Base-by-base conservation (phyloP, 192 early-diverging fungal species). In the Chytriomyces sp. region DNA sequence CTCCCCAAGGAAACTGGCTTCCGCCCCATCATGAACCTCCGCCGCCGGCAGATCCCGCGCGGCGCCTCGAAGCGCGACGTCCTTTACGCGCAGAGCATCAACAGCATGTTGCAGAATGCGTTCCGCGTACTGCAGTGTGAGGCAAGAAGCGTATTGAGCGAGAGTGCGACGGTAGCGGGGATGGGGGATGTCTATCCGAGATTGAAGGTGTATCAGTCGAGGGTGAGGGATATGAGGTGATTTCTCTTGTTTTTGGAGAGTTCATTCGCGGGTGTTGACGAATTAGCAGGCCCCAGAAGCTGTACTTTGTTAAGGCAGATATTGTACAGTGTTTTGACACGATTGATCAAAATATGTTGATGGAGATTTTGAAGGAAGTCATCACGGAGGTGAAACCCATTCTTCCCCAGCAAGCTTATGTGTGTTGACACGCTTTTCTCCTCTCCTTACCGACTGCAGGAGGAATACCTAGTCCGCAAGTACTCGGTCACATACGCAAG, bases 251-350 rank as follows among this genome's bases (percentile, higher is more conserved):
- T 56, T 44, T 67, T 52, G 8, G 58, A 22, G 19, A 39, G 33
- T 55, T 56, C 54, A 41, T 41, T n/a, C 75, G 6, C 52, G 56
- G 17, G 6, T 17, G 22, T 32, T 5, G 17, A 58, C 14, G 12
- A 12, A 32, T 49, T 44, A 5, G 41, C 56, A 8, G 73, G n/a
- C 55, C 56, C 14, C 25, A 73, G 22, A 59, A 60, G 2, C 66
- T 92, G 8, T 97, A 88, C 62, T 89, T 95, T 77, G 91, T 88
- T 61, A 97, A 95, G 70, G 83, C 93, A 7, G 95, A 97, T 73
- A 88, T 97, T 44, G 81, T 78, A 32, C 75, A 73, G 34, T 90
- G 90, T 26, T 97, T 90, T 70, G 93, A 97, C 72, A 89, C 87
- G n/a, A 93, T 97, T 55, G 79, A 88, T 6, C 95, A 94, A 60